Evolutionary conservation across 441 rosid genomes (phyloP), one percentile per base, ranked within the genome.

Genomic region (Breynia disticha): DNA sequence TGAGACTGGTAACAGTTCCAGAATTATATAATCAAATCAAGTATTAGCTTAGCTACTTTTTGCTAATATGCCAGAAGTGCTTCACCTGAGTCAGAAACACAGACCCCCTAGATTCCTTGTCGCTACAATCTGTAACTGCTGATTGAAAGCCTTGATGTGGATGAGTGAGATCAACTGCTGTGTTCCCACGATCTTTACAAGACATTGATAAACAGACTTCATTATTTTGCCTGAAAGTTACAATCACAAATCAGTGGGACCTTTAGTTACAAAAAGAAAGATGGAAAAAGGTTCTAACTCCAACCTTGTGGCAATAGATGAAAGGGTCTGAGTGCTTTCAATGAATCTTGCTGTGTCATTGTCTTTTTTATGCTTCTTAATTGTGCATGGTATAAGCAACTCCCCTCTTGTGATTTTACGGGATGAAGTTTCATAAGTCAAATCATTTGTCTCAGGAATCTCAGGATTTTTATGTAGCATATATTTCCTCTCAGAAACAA

Each of bases 31-130:
- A 35, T 13, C 37, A 9, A 37, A 13, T 46, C 32, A 46, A 46
- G 56, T 38, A 9, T 15, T 39, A 17, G 16, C 1, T 7, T 17
- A 48, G 3, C 21, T 38, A 20, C 24, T 19, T 24, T 28, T 28
- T 55, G 9, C 32, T 20, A 14, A 54, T 24, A 28, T 13, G 54
- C 32, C 12, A 24, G 49, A 28, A 43, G 16, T 19, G 50, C 21
- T 52, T 65, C 59, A 93, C 99, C 88, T 86, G 88, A 62, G 60
- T 65, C 56, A 93, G 76, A 78, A 84, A 93, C 48, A 70, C 76
- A 56, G 96, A 74, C 61, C 96, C 97, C 63, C 64, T 80, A 41
- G 77, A 72, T 75, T 84, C 93, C 63, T 79, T 75, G 43, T 75
- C 72, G 48, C 65, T 69, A 37, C 70, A 50, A 61, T 76, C 59